Conservation (phyloP, 75 land plant species). For the Cupressus sempervirens region DNA sequence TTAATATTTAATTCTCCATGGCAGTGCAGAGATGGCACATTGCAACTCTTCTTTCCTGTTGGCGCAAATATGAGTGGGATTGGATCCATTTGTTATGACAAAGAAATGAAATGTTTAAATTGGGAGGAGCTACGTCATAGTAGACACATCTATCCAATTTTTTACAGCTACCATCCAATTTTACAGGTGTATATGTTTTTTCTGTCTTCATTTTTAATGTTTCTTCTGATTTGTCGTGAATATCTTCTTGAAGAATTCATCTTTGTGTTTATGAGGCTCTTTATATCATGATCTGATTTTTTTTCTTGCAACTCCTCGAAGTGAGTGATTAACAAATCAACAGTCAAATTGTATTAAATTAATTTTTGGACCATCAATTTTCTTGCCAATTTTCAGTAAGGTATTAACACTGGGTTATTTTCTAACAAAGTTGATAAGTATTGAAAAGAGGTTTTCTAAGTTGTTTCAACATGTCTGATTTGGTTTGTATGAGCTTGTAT, state of each 20-base stretch:
- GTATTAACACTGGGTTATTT: background rate
- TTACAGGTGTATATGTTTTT: background rate
- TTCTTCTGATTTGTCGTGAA: background rate
- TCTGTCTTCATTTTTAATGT: background rate
- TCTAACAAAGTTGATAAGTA: background rate
- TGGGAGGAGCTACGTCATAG: background rate
- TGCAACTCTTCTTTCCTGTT: conserved; percentile 14
- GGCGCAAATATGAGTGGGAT: background rate
- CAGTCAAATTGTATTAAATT: background rate
- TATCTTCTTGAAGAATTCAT: background rate
- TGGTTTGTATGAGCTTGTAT: background rate
- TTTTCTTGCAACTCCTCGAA: background rate
- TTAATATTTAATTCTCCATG: background rate
- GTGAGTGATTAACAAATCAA: background rate
- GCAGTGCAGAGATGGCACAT: conserved; percentile 8
- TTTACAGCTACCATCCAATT: background rate
- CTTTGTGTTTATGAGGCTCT: background rate
- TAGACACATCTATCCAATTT: background rate
- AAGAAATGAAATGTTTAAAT: background rate
- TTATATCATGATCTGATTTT: background rate
- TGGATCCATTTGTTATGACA: conserved; percentile 3
- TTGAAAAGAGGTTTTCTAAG: background rate
- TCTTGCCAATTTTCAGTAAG: background rate
- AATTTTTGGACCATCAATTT: background rate
- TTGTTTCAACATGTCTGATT: background rate